Percentiles rank a stretch among this genome's conserved stretches.
These are phyloP conservation scores for Arachis monticola DNA, from an alignment of 331 rosid genomes.

Conservation along the genomic window DNA sequence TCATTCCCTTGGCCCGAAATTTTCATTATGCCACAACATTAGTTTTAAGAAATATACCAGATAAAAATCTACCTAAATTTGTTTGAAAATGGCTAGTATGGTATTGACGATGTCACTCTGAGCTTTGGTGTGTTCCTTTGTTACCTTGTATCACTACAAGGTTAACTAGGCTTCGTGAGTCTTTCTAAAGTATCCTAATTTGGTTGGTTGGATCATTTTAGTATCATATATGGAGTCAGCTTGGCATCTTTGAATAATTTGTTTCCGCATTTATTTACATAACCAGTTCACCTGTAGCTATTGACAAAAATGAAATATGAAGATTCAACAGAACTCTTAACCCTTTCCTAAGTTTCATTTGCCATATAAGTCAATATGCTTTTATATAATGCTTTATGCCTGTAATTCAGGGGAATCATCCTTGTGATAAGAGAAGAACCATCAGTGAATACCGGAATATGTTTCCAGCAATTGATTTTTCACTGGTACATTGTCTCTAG, in stretches of 20 bases:
- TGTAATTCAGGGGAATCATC: slow-evolving; percentile 71
- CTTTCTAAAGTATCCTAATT: slow-evolving; percentile 1
- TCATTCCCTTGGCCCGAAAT: too few relatives aligned
- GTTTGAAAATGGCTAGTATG: too few relatives aligned
- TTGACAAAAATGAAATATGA: slow-evolving; percentile 14
- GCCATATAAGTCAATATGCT: slow-evolving; percentile 11
- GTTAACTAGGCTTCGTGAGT: background rate
- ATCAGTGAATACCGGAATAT: slow-evolving; percentile 64
- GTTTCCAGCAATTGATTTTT: slow-evolving; percentile 89
- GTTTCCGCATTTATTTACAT: slow-evolving; percentile 20
- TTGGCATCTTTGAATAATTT: slow-evolving; percentile 25
- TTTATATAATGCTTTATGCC: slow-evolving; percentile 18
- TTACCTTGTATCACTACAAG: background rate
- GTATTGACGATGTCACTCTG: background rate
- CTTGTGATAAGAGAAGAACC: slow-evolving; percentile 87
- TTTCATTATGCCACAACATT: too few relatives aligned
- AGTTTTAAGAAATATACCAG: too few relatives aligned
- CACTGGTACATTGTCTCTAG: slow-evolving; percentile 52
- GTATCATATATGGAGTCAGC: background rate
- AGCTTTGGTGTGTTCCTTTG: background rate
- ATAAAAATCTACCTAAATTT: too few relatives aligned
- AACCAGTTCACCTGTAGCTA: background rate
- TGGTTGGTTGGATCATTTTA: slow-evolving; percentile 1
- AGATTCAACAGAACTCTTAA: background rate
- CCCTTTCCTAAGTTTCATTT: slow-evolving; percentile 5